Evolutionary conservation across 176 grass and related monocot genomes (phyloP), one percentile per base, ranked within the genome.

Genomic region (Oryza meyeriana): DNA sequence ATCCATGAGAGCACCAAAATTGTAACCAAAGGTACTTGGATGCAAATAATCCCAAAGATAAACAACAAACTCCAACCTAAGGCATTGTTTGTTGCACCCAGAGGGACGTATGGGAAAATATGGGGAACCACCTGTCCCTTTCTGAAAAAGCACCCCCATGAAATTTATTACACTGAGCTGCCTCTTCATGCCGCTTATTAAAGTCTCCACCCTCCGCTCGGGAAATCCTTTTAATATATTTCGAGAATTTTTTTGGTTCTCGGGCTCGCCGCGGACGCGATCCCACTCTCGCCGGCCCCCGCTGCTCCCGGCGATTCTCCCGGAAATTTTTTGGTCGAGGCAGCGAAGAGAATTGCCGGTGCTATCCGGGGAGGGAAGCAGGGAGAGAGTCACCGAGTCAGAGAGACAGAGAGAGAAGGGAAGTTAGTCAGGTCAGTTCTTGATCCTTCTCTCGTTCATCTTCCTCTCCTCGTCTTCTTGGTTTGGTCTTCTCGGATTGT

Each of bases 191-290:
- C 18, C 52, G 82, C 55, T 70, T 89, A 85, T 89, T 89, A 77
- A 85, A 89, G 82, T 78, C 66, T 73, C 83, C 79, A 29, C 58
- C 71, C 69, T 26, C 38, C 6, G 34, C 59, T 13, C n/a, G 3
- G 48, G 77, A 39, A 81, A 76, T 17, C 17, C n/a, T 83, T 74
- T 86, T 68, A 48, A 66, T 80, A 79, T 36, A 70, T 69, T 57
- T 66, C 79, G 67, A 48, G 79, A 83, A 90, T 83, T 86, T 77
- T 90, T 75, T 69, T 28, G 88, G 84, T 74, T 78, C 84, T 86
- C 83, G 84, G 79, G 79, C 79, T 81, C 81, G 66, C 79, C n/a
- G 55, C 55, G 55, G 55, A 55, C 74, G 79, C 79, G 84, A 90
- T 86, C 84, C 84, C 84, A 26, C 83, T 48, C 79, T 1, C 74